Conservation (phyloP, 2,329 filamentous ascomycete genomes). For the Trichophyton mentagrophytes region DNA sequence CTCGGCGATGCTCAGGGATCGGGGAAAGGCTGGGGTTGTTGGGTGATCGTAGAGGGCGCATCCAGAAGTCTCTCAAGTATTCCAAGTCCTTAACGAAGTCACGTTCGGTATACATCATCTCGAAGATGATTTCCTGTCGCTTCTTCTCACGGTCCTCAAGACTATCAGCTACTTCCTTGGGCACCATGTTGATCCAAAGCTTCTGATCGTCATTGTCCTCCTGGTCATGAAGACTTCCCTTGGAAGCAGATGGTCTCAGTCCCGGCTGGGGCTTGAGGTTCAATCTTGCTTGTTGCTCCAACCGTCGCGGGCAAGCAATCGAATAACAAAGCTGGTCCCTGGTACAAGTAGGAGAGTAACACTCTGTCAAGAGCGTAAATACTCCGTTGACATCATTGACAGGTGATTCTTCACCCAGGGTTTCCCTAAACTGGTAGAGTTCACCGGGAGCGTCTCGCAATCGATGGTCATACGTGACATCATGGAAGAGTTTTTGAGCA, state of each 20-base stretch:
- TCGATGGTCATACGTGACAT: constrained; percentile 94
- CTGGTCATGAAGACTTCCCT: constrained; percentile 67
- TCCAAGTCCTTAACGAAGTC: constrained; percentile 99
- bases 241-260: constrained; percentile 58
- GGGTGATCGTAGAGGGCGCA: constrained; percentile 71
- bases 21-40: constrained; percentile 55
- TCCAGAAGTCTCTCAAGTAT: constrained; percentile 97
- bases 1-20: constrained; percentile 74
- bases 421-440: constrained; percentile 94
- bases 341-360: constrained; percentile 95
- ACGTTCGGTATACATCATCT: constrained; percentile 95
- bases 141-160: constrained; percentile 90
- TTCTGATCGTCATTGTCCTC: constrained; percentile 92
- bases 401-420: constrained; percentile 61
- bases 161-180: constrained; percentile 83
- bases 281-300: constrained; percentile 88
- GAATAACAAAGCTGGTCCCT: constrained; percentile 93
- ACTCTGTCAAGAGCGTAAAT: constrained; percentile 90
- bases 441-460: constrained; percentile 87
- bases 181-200: constrained; percentile 97
- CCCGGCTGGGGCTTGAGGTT: constrained; percentile 90
- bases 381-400: constrained; percentile 77
- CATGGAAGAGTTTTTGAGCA: constrained; percentile 97
- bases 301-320: constrained; percentile 81
- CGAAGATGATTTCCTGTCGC: constrained; percentile 92